A percentile compares a stretch with the other conserved stretches of the same genome.
Evolutionary conservation across 139 green algal species (phyloP).

Genomic region (Picochlorum sp.): DNA sequence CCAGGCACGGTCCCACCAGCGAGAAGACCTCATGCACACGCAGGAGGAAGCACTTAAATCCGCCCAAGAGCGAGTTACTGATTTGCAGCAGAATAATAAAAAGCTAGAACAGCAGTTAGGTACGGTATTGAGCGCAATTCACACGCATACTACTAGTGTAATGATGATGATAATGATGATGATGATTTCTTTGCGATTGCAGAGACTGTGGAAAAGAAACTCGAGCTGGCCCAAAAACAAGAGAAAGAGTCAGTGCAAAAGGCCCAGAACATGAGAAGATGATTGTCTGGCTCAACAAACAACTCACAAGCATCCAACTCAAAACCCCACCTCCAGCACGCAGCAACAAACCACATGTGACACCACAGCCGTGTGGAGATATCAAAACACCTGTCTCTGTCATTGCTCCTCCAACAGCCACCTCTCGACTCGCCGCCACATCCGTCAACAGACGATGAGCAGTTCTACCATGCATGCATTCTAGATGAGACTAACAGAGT

Average conservation of each 20-base stretch:
- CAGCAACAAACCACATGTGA: not conserved
- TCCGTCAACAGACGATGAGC: not conserved
- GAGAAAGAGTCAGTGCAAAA: slow-evolving; percentile 50
- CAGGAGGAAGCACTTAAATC: too few species aligned
- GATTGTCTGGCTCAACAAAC: slow-evolving; percentile 90
- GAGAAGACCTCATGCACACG: too few species aligned
- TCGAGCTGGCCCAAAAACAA: slow-evolving; percentile 61
- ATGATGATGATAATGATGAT: too few species aligned
- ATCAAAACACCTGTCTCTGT: not conserved
- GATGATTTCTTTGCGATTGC: not conserved
- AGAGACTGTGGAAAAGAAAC: slow-evolving; percentile 51
- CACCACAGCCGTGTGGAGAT: not conserved
- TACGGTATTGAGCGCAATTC: not conserved
- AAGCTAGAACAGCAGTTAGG: not conserved
- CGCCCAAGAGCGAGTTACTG: too few species aligned
- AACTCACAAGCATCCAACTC: slow-evolving; percentile 72
- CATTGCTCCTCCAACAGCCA: not conserved
- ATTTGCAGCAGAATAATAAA: not conserved
- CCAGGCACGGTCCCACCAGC: too few species aligned
- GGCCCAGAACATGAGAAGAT: slow-evolving; percentile 66
- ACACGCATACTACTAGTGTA: too few species aligned
- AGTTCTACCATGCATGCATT: too few species aligned
- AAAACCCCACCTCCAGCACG: not conserved
- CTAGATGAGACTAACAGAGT: too few species aligned
- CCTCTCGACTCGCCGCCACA: not conserved